Base-by-base conservation (phyloP, 768 basidiomycete genomes). In the Phylloporus sp. region DNA sequence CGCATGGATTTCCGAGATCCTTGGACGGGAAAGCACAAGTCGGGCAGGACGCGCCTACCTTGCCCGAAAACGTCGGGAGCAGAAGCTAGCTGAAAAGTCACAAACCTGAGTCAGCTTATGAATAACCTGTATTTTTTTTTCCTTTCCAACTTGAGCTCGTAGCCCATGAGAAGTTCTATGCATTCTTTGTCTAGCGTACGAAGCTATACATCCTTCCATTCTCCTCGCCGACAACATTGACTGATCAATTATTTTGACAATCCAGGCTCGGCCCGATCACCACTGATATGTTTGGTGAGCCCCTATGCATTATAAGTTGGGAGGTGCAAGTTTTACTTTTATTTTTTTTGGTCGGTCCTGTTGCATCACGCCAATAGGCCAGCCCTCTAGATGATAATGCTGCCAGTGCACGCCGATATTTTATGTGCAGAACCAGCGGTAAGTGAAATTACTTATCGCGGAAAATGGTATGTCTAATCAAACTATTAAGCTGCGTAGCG, bases 21-120 rank as follows among this genome's bases (percentile, higher is more conserved):
- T 97, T 6, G 81, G 82, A 1, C 73, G 84, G 53, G 74, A 80
- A 57, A 92, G 81, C 59, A 82, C 79, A 28, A 93, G 90, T 65
- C 77, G 91, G 13, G 91, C 84, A 1, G 91, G 87, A 1, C 78
- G 79, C 52, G 93, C 91, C 10, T 69, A 86, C 52, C 70, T 80
- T 50, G 82, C 88, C 15, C 74, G 76, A 49, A 71, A 70, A 56
- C 61, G 64, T 43, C 67, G 76, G 38, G 72, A 77, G 53, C 58
- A 60, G 22, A 46, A 59, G 36, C 27, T 57, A 12, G 58, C 58
- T 4, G 59, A 56, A 44, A 64, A 59, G 48, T 40, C 35, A 36
- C 48, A 31, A n/a, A 34, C 34, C 12, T 59, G 35, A 61, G 4
- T 31, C 32, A 20, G 16, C 5, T 23, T 36, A 1, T 32, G 4